Base-by-base conservation (phyloP, 805 yeast genomes). In the Hanseniaspora guilliermondii region DNA sequence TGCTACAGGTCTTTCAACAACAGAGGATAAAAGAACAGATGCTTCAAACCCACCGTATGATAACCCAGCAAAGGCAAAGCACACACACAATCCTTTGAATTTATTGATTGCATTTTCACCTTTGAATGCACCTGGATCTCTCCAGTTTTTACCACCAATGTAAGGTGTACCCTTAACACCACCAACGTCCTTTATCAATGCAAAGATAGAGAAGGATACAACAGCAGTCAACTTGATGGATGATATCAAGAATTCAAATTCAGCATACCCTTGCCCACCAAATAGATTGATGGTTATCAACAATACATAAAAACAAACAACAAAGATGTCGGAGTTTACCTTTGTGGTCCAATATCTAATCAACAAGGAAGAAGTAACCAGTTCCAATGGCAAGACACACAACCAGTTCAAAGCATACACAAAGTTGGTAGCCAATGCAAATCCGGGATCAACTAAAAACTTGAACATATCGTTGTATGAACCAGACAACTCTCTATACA, bases 361-460 rank as follows among this genome's bases (percentile, higher is more conserved):
- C 4, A 81, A 73, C 60, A 79, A 72, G 11, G 82, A 73, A 2
- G 83, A 82, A 2, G 84, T 82, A 33, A 79, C 80, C 53, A 82
- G 69, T 62, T 83, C 88, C 57, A 82, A 69, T 0, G 88, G 87
- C 55, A 82, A 69, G 24, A 80, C 74, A 48, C 81, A 80, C 22
- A 82, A 65, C 80, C 80, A 78, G 65, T 79, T 83, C 58, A 82
- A 65, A 56, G 77, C 78, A 62, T 83, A 83, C 64, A 80, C 80
- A 85, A 84, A 79, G 39, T 85, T 85, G 64, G 81, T 77, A 47
- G 87, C 79, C 62, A 83, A 83, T 0, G 87, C 87, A 64, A 81
- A 71, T 22, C 84, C 78, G 16, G 82, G 82, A 58, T 82, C 87
- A 40, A 82, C 71, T 59, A 82, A 75, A 59, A 87, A 70, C 48